These are phyloP conservation scores for Nicotiana otophora DNA, from an alignment of 257 asterid genomes.

Conservation along the genomic window DNA sequence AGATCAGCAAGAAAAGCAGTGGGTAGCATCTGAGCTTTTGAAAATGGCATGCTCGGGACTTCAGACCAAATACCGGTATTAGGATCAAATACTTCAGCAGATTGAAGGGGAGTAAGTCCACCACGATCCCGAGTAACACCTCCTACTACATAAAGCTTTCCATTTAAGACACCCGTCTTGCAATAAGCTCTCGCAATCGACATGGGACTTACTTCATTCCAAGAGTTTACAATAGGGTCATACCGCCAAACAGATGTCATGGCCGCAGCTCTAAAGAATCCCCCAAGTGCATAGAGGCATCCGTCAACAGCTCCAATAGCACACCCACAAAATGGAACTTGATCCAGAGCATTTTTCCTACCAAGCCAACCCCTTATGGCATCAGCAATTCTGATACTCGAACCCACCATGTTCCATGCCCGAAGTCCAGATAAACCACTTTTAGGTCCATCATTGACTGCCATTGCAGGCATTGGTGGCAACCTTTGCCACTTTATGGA, in stretches of 20 bases:
- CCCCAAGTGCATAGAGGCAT: conserved; percentile 77
- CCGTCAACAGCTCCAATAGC: conserved; percentile 75
- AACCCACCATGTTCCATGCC: conserved; percentile 50
- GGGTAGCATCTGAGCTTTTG: conserved; percentile 78
- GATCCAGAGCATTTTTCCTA: conserved; percentile 50
- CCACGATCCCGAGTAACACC: conserved; percentile 83
- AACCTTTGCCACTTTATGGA: conserved; percentile 63
- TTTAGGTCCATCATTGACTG: conserved; percentile 32
- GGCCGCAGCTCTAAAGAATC: conserved; percentile 60
- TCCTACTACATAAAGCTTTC: conserved; percentile 81
- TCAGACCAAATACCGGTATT: conserved; percentile 63
- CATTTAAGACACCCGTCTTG: conserved; percentile 64
- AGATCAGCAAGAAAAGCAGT: conserved; percentile 85
- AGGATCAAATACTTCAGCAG: conserved; percentile 91
- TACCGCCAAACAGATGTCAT: conserved; percentile 61
- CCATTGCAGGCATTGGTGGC: conserved; percentile 63
- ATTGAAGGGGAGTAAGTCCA: conserved; percentile 71
- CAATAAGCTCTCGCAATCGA: conserved; percentile 74
- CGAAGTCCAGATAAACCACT: conserved; percentile 46
- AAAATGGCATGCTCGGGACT: conserved; percentile 84
- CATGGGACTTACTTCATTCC: conserved; percentile 78
- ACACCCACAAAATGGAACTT: conserved; percentile 79
- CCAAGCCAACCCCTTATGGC: conserved; percentile 66
- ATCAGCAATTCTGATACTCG: conserved; percentile 49
- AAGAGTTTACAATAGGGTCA: conserved; percentile 56